Evolutionary conservation across 768 basidiomycete genomes (phyloP), one percentile per base, ranked within the genome.

Genomic region (Boletus coccyginus): DNA sequence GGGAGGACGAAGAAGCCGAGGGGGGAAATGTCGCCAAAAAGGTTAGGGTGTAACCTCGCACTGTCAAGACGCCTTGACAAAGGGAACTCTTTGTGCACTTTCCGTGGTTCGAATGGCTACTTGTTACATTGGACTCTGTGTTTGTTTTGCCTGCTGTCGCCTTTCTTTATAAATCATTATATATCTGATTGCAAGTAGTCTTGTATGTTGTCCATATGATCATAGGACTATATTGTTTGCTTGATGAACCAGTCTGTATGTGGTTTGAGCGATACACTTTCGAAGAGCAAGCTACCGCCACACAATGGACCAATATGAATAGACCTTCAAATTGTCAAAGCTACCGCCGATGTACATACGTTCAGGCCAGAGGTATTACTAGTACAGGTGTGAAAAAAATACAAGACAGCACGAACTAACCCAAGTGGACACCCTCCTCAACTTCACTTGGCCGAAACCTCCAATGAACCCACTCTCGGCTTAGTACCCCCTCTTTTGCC

Each of bases 401-500:
- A 21, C 21, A 21, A 21, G 21, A 21, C 21, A 21, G 21, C 21
- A 21, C 21, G 21, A 21, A 21, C 21, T 21, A 21, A 21, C 21
- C 21, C 21, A 21, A 21, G 21, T 21, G 21, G 21, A 21, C 21
- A 21, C 21, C 21, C 21, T 21, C 21, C 27, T 27, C 27, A 27
- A 14, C 24, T 24, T 7, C 13, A 47, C 46, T 32, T 19, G 7
- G 21, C 47, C 31, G 27, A 5, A 13, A 11, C 21, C 11, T 11
- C n/a, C 12, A 1, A 9, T 8, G 11, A 60, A 29, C 12, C 47
- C 43, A 32, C 24, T 6, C 17, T 29, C 27, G 24, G 19, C 17
- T 60, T 33, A 72, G 32, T 60, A 61, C 8, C 71, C 67, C 35
- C 59, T 61, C 56, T 31, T 66, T 55, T 83, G 81, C 55, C 62